A percentile compares a stretch with the other conserved stretches of the same genome.
Evolutionary conservation across 371 early-diverging fungal genomes (phyloP).

Genomic region (Mortierella sp.): DNA sequence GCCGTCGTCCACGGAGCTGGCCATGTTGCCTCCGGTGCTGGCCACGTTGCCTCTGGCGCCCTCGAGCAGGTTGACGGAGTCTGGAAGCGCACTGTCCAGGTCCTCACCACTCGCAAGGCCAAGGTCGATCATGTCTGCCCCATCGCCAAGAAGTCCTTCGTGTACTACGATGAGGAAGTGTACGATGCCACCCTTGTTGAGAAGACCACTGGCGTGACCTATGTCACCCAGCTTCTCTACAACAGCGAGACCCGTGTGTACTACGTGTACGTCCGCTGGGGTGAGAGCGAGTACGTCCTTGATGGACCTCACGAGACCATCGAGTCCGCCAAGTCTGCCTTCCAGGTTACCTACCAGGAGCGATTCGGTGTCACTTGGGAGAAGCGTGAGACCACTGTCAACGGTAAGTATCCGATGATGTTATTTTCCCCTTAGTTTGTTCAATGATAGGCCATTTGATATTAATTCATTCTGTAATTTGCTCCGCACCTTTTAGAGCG

Average conservation of each 20-base stretch:
- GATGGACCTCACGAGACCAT: slow-evolving; percentile 25
- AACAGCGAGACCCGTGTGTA: slow-evolving; percentile 2
- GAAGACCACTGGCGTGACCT: slow-evolving; percentile 13
- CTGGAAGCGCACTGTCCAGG: slow-evolving; percentile 16
- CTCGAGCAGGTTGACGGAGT: slow-evolving; percentile 13
- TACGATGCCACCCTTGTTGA: slow-evolving; percentile 1
- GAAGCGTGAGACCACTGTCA: slow-evolving; percentile 24
- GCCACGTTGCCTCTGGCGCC: slow-evolving; percentile 9
- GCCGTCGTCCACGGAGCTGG: too few species aligned
- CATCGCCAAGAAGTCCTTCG: slow-evolving; percentile 13
- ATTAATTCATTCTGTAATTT: background rate
- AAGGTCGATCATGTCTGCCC: slow-evolving; percentile 4
- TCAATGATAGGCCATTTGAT: background rate
- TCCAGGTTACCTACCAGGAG: slow-evolving; percentile 35
- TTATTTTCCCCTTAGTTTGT: background rate
- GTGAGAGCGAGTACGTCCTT: slow-evolving; percentile 13
- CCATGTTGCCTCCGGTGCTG: slow-evolving; percentile 7
- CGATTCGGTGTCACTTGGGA: slow-evolving; percentile 28
- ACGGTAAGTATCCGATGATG: slow-evolving; percentile 1
- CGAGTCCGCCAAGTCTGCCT: slow-evolving; percentile 32
- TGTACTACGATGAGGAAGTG: slow-evolving; percentile 15
- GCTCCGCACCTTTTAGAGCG: background rate
- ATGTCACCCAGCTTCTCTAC: slow-evolving; percentile 7
- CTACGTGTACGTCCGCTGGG: slow-evolving; percentile 17
- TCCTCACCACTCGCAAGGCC: slow-evolving; percentile 13